These are phyloP conservation scores for Juglanconis oblonga DNA, from an alignment of 2,329 filamentous ascomycete genomes.

Conservation along the genomic window DNA sequence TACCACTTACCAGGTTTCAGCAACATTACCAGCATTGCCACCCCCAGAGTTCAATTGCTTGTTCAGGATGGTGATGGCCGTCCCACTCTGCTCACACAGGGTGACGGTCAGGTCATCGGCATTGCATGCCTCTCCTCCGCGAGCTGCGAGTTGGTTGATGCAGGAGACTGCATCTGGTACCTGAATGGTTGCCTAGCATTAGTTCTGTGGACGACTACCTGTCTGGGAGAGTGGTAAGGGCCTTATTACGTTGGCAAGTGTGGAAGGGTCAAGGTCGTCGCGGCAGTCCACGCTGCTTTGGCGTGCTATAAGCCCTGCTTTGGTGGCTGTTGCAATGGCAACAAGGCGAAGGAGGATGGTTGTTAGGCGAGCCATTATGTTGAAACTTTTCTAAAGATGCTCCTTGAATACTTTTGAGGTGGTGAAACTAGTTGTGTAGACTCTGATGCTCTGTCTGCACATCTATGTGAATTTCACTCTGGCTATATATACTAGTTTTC, in stretches of 20 bases:
- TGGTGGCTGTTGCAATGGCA: no score
- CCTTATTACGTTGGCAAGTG: not conserved
- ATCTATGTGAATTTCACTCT: no score
- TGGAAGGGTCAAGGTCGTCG: not conserved
- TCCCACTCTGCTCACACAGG: not conserved
- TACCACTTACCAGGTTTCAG: not conserved
- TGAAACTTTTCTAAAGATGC: no score
- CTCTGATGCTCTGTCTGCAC: no score
- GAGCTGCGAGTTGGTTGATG: not conserved
- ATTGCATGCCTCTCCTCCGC: not conserved
- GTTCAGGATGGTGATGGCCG: not conserved
- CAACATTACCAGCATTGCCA: not conserved
- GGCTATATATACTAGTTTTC: no score
- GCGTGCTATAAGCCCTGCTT: not conserved
- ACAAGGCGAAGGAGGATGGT: no score
- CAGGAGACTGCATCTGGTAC: not conserved
- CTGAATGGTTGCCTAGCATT: not conserved
- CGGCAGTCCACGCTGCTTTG: not conserved
- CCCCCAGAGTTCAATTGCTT: not conserved
- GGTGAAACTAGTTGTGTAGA: no score
- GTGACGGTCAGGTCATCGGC: not conserved
- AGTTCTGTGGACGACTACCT: no score
- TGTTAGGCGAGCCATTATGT: no score
- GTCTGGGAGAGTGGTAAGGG: no score
- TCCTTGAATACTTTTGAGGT: no score